Percentiles rank a stretch among this genome's conserved stretches.
Conservation (phyloP, 169 alveolate genomes). For the Plasmodium vivax region DNA sequence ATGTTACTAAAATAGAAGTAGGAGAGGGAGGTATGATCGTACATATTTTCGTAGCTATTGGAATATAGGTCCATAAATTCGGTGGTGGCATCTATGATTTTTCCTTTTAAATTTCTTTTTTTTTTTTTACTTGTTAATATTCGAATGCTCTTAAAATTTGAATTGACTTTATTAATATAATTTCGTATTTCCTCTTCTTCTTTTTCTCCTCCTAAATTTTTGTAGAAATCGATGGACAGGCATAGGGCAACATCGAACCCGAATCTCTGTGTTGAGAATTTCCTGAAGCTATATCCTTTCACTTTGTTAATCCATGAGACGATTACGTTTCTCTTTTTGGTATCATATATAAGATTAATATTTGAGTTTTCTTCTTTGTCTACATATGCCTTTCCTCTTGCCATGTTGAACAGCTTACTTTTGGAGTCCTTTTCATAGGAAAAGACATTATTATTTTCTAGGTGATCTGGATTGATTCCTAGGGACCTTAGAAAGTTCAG, state of each 20-base stretch:
- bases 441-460: constrained; percentile 46
- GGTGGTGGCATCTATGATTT: neutral
- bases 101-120: neutral
- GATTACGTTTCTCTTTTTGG: constrained; percentile 47
- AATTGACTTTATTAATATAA: constrained; percentile 37
- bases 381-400: neutral
- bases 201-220: constrained; percentile 51
- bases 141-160: constrained; percentile 26
- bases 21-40: neutral
- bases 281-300: constrained; percentile 42
- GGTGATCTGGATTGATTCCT: constrained; percentile 49
- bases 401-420: constrained; percentile 30
- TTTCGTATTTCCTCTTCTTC: constrained; percentile 61
- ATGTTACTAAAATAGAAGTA: constrained; percentile 7
- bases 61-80: neutral
- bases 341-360: constrained; percentile 28
- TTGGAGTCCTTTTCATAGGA: constrained; percentile 51
- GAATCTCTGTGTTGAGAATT: constrained; percentile 65
- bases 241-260: constrained; percentile 60
- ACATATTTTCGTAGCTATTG: constrained; percentile 12
- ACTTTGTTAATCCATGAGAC: constrained; percentile 57
- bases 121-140: constrained; percentile 11
- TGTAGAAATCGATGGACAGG: constrained; percentile 51
- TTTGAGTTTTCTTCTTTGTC: constrained; percentile 35
- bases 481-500: constrained; percentile 35